Evolutionary conservation across 305 asterid species (phyloP).

Genomic region (Nicotiana rustica): DNA sequence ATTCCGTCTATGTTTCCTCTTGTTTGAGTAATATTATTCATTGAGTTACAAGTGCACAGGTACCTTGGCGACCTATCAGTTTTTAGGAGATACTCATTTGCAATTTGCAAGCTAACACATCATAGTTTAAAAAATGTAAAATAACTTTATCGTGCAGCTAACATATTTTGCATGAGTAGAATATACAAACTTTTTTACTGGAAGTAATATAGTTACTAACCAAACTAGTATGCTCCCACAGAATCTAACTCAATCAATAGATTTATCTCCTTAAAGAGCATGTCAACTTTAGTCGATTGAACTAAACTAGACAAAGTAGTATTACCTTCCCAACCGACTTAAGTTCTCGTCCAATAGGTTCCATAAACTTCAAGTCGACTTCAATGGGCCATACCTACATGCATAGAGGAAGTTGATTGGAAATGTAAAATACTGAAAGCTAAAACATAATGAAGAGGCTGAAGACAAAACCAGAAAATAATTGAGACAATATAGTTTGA

Average conservation of each 20-base stretch:
- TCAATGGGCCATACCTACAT: conserved; percentile 93
- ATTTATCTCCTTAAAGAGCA: neutral
- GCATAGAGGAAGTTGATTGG: neutral
- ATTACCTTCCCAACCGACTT: conserved; percentile 75
- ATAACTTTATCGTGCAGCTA: neutral
- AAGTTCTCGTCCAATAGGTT: conserved; percentile 89
- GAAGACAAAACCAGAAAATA: neutral
- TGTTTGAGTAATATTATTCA: neutral
- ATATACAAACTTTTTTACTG: neutral
- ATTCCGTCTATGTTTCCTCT: neutral
- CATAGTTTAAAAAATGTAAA: neutral
- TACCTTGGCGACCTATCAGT: neutral
- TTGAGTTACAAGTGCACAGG: neutral
- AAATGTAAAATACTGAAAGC: neutral
- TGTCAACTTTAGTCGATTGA: neutral
- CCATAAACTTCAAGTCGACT: conserved; percentile 80
- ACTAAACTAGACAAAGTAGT: neutral
- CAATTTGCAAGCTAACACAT: neutral
- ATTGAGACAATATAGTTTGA: neutral
- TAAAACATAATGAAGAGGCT: neutral
- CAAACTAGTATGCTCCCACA: neutral
- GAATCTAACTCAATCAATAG: neutral
- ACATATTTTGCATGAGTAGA: neutral
- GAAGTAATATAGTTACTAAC: neutral
- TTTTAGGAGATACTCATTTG: neutral